Base-by-base conservation (phyloP, 2,329 filamentous ascomycete species). In the Pseudogymnoascus verrucosus region DNA sequence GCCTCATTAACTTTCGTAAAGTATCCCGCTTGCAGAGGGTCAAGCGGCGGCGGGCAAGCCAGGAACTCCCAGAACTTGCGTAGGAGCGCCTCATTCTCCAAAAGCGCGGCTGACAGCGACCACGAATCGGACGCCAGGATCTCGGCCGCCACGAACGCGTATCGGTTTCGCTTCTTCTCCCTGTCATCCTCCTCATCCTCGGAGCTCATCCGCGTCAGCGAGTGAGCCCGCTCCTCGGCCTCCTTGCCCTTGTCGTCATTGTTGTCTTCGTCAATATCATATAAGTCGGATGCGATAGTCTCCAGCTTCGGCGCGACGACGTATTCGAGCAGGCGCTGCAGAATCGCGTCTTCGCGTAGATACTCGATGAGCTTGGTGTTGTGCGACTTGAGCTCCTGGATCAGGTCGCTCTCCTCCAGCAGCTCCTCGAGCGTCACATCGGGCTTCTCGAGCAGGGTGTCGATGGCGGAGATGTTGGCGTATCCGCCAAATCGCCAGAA, bases 401-500 rank as follows among this genome's bases (percentile, higher is more conserved):
- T 95, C 71, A 98, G 80, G 75, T 99, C 95, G 73, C 90, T 89
- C 82, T 99, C 95, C 76, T 98, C 93, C 67, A 99, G 86, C 65
- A 99, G 83, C 75, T 98, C 93, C 78, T 99, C 95, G 69, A 98
- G 88, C 62, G 90, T 92, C 75, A 97, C 93, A 78, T 96, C 90
- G 71, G 85, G 87, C 78, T 96, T 96, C 76, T 99, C 95, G 76
- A 99, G 91, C 73, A 99, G 90, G 70, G 89, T 92, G 78, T 98
- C 95, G 78, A 99, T 91, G 74, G 93, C 89, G 72, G 93, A 97
- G 78, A 96, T 89, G 83, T 91, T 96, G 82, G 93, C 91, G 84
- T 98, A 98, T 74, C 92, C 92, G 84, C 95, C 93, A 84, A 98
- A 99, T 79, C 93, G 89, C 95, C 95, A 99, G 79, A 99, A 99